Base-by-base conservation (phyloP, 139 green algal species). In the Coelastrella sp. region DNA sequence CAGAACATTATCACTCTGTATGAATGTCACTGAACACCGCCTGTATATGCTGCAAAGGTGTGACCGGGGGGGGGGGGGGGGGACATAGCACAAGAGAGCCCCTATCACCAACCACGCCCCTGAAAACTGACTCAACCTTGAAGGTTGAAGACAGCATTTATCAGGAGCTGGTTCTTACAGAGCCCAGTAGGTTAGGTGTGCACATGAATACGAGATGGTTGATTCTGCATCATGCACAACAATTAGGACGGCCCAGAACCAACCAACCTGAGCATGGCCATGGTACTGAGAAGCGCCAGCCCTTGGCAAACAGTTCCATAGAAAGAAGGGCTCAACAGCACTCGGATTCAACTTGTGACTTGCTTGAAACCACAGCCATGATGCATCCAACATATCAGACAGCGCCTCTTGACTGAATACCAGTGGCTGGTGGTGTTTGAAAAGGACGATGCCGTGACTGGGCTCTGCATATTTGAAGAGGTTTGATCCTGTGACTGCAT, bases 351-450 rank as follows among this genome's bases (percentile, higher is more conserved):
- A 56, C 54, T 73, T 57, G 56, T 87, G 58, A 78, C 87, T 91
- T 4, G 22, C 60, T 10, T 83, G 60, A 65, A 98, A 96, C 96
- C 96, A 98, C 7, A 68, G 23, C 10, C 79, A 73, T 0, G 94
- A 92, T 0, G 94, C 95, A 3, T 17, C 22, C 14, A 98, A 73
- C 61, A 97, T 86, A 83, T 97, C 95, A 10, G 64, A 20, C 20
- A 98, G 82, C 89, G 95, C 91, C 61, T 91, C 61, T 4, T 86
- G 64, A 16, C 16, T 92, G 81, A 98, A 98, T 4, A 80, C 17
- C 22, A 99, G 92, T 0, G 97, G 97, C 80, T 98, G 90, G 78
- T 98, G 97, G 73, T 97, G 95, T 93, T 97, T 96, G 90, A 98
- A 95, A 7, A 98, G 83, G 54, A 97, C 91, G 11, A 98, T 71